A percentile compares a stretch with the other conserved stretches of the same genome.
Conservation (phyloP, 768 basidiomycete species). For the Suillus brevipes region DNA sequence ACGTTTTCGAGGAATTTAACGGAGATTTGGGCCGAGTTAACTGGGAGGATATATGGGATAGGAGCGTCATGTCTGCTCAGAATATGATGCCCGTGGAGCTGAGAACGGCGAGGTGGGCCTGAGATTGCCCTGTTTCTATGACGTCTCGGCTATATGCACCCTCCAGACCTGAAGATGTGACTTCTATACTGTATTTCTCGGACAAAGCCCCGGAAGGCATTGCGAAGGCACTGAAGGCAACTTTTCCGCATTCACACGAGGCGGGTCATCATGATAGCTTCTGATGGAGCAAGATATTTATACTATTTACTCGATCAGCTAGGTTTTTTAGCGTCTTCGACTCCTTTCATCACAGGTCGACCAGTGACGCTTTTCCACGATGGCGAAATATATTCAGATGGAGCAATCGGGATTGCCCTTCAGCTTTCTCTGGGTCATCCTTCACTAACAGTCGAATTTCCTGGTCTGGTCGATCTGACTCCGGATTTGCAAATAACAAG, state of each 20-base stretch:
- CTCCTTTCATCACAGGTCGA: conserved; percentile 77
- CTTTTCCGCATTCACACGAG: conserved; percentile 49
- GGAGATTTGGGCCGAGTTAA: conserved; percentile 25
- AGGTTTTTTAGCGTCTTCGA: conserved; percentile 70
- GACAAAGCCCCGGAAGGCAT: conserved; percentile 62
- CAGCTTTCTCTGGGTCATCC: conserved; percentile 14
- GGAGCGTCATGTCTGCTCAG: conserved; percentile 14
- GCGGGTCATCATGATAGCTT: conserved; percentile 33
- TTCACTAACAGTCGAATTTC: conserved; percentile 26
- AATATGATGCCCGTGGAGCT: conserved; percentile 41
- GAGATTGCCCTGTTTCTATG: neutral
- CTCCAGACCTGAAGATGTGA: conserved; percentile 24
- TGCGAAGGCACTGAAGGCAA: conserved; percentile 37
- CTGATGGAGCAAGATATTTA: neutral
- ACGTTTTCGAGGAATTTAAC: conserved; percentile 8
- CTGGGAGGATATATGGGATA: conserved; percentile 57
- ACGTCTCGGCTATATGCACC: neutral
- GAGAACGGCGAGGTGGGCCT: conserved; percentile 34
- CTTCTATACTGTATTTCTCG: conserved; percentile 51
- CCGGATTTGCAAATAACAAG: conserved; percentile 50
- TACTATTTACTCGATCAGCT: conserved; percentile 39
- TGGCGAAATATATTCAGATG: conserved; percentile 52
- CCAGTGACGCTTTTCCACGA: conserved; percentile 70
- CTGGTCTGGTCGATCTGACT: conserved; percentile 47
- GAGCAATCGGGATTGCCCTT: conserved; percentile 70